Percentiles rank a stretch among this genome's conserved stretches.
Conservation (phyloP, 768 basidiomycete genomes). For the Lactarius evosmus region DNA sequence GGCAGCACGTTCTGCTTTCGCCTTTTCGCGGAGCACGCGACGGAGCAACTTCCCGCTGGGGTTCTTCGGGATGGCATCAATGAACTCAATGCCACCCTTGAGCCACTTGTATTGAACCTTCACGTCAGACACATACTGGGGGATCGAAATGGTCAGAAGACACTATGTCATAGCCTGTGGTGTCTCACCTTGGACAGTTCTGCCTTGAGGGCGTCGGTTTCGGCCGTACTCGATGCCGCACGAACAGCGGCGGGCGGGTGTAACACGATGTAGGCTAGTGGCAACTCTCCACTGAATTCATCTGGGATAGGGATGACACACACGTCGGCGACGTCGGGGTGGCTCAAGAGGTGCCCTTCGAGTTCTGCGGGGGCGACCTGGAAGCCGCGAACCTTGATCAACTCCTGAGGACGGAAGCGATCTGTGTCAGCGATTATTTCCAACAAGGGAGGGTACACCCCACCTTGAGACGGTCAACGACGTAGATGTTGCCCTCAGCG, state of each 20-base stretch:
- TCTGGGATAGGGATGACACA: conserved; percentile 69
- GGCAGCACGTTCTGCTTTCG: conserved; percentile 18
- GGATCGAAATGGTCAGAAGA: not conserved
- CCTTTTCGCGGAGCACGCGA: conserved; percentile 32
- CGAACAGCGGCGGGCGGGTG: conserved; percentile 28
- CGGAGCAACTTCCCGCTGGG: conserved; percentile 35
- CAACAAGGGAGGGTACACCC: not conserved
- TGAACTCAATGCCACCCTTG: conserved; percentile 40
- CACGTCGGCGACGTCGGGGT: conserved; percentile 55
- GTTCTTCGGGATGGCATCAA: conserved; percentile 36
- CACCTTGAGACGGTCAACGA: conserved; percentile 61
- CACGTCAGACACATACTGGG: conserved; percentile 33
- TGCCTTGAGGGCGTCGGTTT: conserved; percentile 21
- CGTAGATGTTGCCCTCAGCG: conserved; percentile 52
- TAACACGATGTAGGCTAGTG: conserved; percentile 64
- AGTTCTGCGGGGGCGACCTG: conserved; percentile 74
- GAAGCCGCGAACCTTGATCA: conserved; percentile 66
- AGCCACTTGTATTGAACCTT: conserved; percentile 40
- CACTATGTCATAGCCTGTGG: too few species aligned
- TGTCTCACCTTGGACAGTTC: conserved; percentile 21
- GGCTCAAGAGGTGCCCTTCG: conserved; percentile 59
- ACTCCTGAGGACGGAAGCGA: conserved; percentile 41
- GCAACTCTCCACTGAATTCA: conserved; percentile 70
- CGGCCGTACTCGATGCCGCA: conserved; percentile 4
- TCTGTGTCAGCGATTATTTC: conserved; percentile 27